A percentile compares a stretch with the other conserved stretches of the same genome.
These are phyloP conservation scores for Malassezia brasiliensis DNA, from an alignment of 1,284 basidiomycete genomes.

Conservation along the genomic window DNA sequence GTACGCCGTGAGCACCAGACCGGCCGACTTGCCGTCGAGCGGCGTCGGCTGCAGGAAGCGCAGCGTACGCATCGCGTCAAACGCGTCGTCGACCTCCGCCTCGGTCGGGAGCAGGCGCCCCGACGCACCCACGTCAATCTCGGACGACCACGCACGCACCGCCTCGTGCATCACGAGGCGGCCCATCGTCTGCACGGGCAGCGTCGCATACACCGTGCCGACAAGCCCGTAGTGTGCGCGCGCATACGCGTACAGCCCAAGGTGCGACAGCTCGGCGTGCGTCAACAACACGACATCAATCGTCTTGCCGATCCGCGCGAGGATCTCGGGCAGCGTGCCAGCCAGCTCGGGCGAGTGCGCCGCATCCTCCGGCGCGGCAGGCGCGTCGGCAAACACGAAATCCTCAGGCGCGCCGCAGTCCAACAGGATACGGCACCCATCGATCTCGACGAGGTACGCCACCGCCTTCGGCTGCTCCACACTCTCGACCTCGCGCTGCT, in stretches of 20 bases:
- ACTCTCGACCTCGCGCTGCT: conserved; percentile 1
- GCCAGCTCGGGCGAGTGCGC: background rate
- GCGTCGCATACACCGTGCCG: conserved; percentile 87
- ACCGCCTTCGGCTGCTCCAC: conserved; percentile 36
- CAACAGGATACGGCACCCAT: conserved; percentile 83
- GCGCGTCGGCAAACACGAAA: conserved; percentile 23
- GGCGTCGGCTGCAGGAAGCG: conserved; percentile 92
- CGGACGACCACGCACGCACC: conserved; percentile 31
- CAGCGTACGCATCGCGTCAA: conserved; percentile 80
- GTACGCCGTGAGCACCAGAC: conserved; percentile 85
- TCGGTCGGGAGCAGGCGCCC: conserved; percentile 60
- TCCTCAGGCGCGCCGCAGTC: conserved; percentile 64
- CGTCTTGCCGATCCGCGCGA: conserved; percentile 54
- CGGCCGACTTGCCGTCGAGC: conserved; percentile 58
- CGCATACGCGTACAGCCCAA: conserved; percentile 84
- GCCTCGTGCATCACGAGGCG: conserved; percentile 58
- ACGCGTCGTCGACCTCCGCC: conserved; percentile 85
- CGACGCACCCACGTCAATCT: conserved; percentile 30
- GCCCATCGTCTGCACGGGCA: conserved; percentile 93
- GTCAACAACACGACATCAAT: conserved; percentile 82
- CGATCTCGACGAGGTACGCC: conserved; percentile 76
- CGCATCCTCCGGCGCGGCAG: background rate
- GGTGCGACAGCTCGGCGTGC: conserved; percentile 78
- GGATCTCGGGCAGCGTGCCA: conserved; percentile 10
- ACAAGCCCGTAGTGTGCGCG: conserved; percentile 74